Evolutionary conservation across 345 rosid genomes (phyloP).

Genomic region (Turnera subulata): DNA sequence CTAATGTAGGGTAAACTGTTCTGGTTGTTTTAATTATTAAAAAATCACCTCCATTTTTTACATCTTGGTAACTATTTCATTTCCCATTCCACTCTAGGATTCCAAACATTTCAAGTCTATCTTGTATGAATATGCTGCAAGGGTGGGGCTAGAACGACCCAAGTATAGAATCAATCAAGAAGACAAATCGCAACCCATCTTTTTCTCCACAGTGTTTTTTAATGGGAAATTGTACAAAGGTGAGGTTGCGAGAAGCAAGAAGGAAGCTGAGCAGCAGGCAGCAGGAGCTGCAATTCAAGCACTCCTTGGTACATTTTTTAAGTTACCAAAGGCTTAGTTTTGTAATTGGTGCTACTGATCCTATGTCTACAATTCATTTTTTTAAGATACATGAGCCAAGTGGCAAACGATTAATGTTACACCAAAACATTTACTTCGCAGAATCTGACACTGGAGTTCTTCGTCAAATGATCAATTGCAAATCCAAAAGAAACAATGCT

Average conservation of each 20-base stretch:
- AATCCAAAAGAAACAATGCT: background rate
- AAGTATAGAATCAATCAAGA: slow-evolving; percentile 13
- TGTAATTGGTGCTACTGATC: too few species aligned
- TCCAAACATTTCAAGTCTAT: slow-evolving; percentile 23
- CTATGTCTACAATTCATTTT: too few species aligned
- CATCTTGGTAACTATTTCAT: background rate
- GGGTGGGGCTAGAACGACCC: slow-evolving; percentile 3
- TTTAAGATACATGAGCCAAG: too few species aligned
- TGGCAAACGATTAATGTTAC: too few species aligned
- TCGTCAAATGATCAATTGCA: slow-evolving; percentile 22
- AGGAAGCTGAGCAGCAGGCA: slow-evolving; percentile 26
- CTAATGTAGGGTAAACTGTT: too few species aligned
- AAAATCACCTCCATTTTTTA: background rate
- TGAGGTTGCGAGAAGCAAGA: slow-evolving; percentile 16
- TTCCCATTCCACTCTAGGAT: slow-evolving; percentile 10
- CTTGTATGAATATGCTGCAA: slow-evolving; percentile 21
- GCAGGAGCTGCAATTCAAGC: slow-evolving; percentile 15
- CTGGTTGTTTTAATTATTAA: background rate
- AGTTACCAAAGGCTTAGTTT: background rate
- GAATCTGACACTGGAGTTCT: slow-evolving; percentile 21
- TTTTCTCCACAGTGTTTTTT: slow-evolving; percentile 14
- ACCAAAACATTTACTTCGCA: background rate
- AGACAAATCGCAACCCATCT: too few species aligned
- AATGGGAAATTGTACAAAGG: slow-evolving; percentile 14
- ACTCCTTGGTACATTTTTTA: slow-evolving; percentile 24